phyloP scores from a whole-genome alignment of 345 rosid genomes.

The Cardamine chenopodiifolia region DNA sequence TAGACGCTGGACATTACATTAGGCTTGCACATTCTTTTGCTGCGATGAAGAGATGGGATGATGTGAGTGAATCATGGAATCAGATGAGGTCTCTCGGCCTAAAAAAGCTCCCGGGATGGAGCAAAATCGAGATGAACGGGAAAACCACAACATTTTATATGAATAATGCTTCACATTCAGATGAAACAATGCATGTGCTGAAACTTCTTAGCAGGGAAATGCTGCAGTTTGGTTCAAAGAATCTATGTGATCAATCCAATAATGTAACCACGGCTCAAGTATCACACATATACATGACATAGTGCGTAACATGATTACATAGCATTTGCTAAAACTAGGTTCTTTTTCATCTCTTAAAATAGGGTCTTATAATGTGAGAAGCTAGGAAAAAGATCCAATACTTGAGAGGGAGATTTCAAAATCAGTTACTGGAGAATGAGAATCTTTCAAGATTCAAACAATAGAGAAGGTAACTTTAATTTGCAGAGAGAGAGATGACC shows the following conservation, averaged over 20 bases:
- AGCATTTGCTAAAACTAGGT: slow-evolving; percentile 20
- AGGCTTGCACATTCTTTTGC: slow-evolving; percentile 64
- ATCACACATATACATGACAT: not conserved
- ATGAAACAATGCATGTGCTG: slow-evolving; percentile 48
- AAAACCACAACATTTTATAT: slow-evolving; percentile 50
- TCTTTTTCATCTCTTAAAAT: slow-evolving; percentile 27
- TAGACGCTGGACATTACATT: slow-evolving; percentile 54
- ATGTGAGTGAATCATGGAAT: slow-evolving; percentile 54
- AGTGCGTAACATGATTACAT: not conserved
- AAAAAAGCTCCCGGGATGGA: slow-evolving; percentile 66
- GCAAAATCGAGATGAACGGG: slow-evolving; percentile 54
- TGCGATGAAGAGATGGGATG: slow-evolving; percentile 59
- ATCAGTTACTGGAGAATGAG: slow-evolving; percentile 34
- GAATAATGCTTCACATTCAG: slow-evolving; percentile 54
- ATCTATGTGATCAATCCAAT: not conserved
- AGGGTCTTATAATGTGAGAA: slow-evolving; percentile 11
- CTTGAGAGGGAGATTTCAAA: slow-evolving; percentile 27
- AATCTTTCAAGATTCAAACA: slow-evolving; percentile 31
- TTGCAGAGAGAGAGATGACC: slow-evolving; percentile 41
- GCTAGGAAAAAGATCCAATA: slow-evolving; percentile 36
- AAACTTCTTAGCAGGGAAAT: slow-evolving; percentile 46
- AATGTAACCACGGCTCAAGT: not conserved
- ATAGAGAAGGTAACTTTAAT: slow-evolving; percentile 20
- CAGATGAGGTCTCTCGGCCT: slow-evolving; percentile 59
- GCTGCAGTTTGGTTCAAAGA: slow-evolving; percentile 33